These are phyloP conservation scores for Euphrasia confusa DNA, from an alignment of 257 asterid species.

Conservation along the genomic window DNA sequence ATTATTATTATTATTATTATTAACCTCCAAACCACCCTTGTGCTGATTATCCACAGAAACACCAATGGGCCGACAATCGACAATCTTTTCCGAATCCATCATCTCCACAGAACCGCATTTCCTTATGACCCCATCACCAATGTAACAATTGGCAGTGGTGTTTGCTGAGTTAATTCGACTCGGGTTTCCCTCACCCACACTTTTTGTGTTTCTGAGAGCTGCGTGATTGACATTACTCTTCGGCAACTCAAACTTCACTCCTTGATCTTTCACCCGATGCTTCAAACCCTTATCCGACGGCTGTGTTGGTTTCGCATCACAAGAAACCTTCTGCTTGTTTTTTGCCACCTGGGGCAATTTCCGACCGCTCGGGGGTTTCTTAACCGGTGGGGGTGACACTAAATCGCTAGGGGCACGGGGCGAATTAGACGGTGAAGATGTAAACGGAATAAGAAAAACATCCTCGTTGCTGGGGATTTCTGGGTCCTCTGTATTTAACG, in stretches of 20 bases:
- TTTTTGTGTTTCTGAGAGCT: slow-evolving; percentile 24
- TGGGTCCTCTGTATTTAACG: slow-evolving; percentile 75
- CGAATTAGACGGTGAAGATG: slow-evolving; percentile 42
- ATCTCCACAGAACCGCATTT: slow-evolving; percentile 14
- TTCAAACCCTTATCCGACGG: slow-evolving; percentile 20
- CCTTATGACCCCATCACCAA: slow-evolving; percentile 25
- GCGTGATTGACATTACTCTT: slow-evolving; percentile 29
- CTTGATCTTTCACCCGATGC: slow-evolving; percentile 27
- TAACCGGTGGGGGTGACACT: not conserved
- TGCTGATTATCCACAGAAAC: slow-evolving; percentile 23
- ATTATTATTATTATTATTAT: too few relatives aligned
- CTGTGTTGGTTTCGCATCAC: slow-evolving; percentile 19
- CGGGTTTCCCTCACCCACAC: not conserved
- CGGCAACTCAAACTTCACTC: slow-evolving; percentile 39
- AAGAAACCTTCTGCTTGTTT: slow-evolving; percentile 28
- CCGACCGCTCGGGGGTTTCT: slow-evolving; percentile 19
- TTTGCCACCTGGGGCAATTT: slow-evolving; percentile 23
- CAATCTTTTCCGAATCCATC: slow-evolving; percentile 31
- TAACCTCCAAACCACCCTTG: slow-evolving; percentile 19
- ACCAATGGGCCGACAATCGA: slow-evolving; percentile 20
- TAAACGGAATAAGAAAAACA: slow-evolving; percentile 74
- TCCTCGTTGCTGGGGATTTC: slow-evolving; percentile 99
- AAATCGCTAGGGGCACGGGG: slow-evolving; percentile 34
- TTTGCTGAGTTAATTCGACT: slow-evolving; percentile 28
- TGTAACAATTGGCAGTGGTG: slow-evolving; percentile 22